Conservation (phyloP, 768 basidiomycete genomes). For the Panellus pusillus region DNA sequence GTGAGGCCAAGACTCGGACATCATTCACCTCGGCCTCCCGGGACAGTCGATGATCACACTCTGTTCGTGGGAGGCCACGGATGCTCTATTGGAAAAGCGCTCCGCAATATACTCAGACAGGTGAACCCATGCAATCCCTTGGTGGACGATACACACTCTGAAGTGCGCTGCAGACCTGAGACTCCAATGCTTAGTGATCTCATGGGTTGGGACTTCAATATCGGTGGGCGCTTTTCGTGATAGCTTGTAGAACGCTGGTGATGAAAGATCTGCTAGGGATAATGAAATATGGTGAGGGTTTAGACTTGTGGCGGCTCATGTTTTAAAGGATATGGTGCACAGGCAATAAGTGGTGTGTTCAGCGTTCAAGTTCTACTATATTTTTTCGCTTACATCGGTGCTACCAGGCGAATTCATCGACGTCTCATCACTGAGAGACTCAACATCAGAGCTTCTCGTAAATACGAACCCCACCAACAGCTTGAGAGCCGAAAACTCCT, state of each 20-base stretch:
- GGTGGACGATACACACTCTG: too few relatives aligned
- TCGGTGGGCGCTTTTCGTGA: background rate
- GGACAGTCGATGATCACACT: constrained; percentile 27
- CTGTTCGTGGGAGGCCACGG: constrained; percentile 34
- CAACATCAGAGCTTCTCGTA: background rate
- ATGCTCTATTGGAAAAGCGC: constrained; percentile 41
- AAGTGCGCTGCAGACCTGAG: too few relatives aligned
- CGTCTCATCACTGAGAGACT: background rate
- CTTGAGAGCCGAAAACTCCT: background rate
- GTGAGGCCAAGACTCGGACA: constrained; percentile 20
- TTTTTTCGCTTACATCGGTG: background rate
- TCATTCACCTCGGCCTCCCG: constrained; percentile 24
- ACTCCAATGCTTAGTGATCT: background rate
- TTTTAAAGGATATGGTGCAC: background rate
- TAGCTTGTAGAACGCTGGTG: too few relatives aligned
- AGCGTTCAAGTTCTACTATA: background rate
- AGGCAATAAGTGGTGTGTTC: background rate
- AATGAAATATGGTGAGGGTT: background rate
- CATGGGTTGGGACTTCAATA: background rate
- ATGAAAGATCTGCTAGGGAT: too few relatives aligned
- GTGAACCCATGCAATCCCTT: background rate
- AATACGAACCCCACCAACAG: background rate
- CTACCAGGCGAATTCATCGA: background rate
- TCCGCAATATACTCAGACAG: constrained; percentile 35
- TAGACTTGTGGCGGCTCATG: background rate